phyloP scores from a whole-genome alignment of 495 filamentous ascomycete species.

The Penicillium silybi region DNA sequence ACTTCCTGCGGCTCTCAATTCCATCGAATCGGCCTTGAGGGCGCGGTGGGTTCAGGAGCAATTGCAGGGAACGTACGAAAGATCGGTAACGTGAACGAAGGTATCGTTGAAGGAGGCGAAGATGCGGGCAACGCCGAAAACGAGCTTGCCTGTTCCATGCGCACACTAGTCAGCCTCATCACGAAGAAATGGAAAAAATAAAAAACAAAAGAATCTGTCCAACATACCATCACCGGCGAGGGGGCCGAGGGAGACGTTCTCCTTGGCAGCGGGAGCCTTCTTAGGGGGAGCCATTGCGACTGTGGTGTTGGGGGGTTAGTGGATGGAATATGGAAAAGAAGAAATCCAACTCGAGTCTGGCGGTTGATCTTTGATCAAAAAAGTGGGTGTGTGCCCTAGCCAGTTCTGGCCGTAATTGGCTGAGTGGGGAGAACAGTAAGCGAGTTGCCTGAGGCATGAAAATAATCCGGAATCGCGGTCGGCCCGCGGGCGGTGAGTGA shows the following conservation, averaged over 20 bases:
- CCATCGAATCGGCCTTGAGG: slow-evolving; percentile 1
- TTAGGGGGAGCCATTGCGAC: slow-evolving; percentile 72
- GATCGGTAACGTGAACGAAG: slow-evolving; percentile 99
- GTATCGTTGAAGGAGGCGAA: slow-evolving; percentile 99
- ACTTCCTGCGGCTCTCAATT: background rate
- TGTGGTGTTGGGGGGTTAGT: slow-evolving; percentile 35
- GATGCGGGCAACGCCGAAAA: slow-evolving; percentile 98
- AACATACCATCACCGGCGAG: slow-evolving; percentile 81
- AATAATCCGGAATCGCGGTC: slow-evolving; percentile 21
- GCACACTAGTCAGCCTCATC: slow-evolving; percentile 13
- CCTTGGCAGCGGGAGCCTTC: slow-evolving; percentile 74
- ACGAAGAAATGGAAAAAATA: background rate
- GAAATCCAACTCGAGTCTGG: slow-evolving; percentile 7
- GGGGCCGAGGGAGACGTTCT: slow-evolving; percentile 98
- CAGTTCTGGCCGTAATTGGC: slow-evolving; percentile 29
- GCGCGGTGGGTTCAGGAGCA: background rate
- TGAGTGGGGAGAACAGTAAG: slow-evolving; percentile 18
- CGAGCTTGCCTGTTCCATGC: slow-evolving; percentile 71
- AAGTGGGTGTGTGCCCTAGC: slow-evolving; percentile 47
- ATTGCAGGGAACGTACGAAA: slow-evolving; percentile 62
- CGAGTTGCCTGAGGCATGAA: slow-evolving; percentile 17
- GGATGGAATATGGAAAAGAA: slow-evolving; percentile 42
- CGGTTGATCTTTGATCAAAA: slow-evolving; percentile 23
- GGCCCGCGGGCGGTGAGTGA: slow-evolving; percentile 35
- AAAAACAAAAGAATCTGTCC: slow-evolving; percentile 1